Evolutionary conservation across 768 basidiomycete genomes (phyloP).

Genomic region (Hericium coralloides): DNA sequence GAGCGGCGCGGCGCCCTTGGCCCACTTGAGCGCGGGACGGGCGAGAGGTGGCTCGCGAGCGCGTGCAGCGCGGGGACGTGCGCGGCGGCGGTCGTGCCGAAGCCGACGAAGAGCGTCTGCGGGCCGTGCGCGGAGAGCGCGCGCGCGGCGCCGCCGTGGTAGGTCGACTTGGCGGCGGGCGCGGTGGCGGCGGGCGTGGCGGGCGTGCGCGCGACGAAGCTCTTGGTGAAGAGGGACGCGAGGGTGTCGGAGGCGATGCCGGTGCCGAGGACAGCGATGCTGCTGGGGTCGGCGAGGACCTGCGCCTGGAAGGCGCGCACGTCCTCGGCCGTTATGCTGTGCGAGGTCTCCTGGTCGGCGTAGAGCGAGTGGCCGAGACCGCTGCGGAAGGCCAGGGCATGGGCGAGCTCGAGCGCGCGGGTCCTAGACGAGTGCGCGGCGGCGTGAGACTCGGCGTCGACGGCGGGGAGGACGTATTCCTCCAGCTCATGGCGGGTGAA

Average conservation of each 20-base stretch:
- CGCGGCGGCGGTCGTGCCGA: conserved; percentile 59
- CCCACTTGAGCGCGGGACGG: conserved; percentile 85
- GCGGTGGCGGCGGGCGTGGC: conserved; percentile 28
- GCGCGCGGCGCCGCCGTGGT: conserved; percentile 85
- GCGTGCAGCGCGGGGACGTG: conserved; percentile 67
- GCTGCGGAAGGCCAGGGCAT: conserved; percentile 84
- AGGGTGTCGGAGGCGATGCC: conserved; percentile 73
- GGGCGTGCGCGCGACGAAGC: conserved; percentile 41
- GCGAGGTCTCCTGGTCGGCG: conserved; percentile 49
- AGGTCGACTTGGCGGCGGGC: conserved; percentile 35
- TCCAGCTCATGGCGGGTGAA: conserved; percentile 72
- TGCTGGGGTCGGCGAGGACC: conserved; percentile 69
- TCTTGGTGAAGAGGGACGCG: conserved; percentile 51
- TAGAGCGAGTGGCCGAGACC: conserved; percentile 91
- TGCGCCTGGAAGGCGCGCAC: conserved; percentile 65
- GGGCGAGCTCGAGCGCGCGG: conserved; percentile 79
- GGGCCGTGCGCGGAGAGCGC: conserved; percentile 47
- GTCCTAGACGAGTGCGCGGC: conserved; percentile 53
- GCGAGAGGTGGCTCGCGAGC: conserved; percentile 73
- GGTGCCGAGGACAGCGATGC: conserved; percentile 73
- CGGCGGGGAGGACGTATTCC: conserved; percentile 63
- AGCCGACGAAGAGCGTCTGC: conserved; percentile 83
- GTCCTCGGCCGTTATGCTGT: conserved; percentile 52
- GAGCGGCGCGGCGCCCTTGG: conserved; percentile 61
- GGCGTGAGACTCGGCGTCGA: conserved; percentile 59